Percentiles rank a stretch among this genome's conserved stretches.
Evolutionary conservation across 2,329 filamentous ascomycete species (phyloP).

Genomic region (Arthrobotrys entomopaga): DNA sequence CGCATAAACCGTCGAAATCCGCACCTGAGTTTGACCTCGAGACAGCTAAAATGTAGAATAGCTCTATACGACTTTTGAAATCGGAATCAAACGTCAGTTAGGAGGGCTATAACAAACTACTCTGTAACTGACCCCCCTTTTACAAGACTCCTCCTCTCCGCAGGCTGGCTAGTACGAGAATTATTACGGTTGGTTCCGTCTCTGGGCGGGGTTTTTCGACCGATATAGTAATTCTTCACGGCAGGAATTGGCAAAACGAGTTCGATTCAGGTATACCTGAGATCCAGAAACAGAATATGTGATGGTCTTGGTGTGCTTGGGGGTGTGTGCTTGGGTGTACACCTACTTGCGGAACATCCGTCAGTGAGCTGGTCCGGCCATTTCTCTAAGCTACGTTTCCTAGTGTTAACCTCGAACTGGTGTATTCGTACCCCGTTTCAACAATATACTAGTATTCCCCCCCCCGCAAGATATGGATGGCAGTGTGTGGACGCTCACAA

Average conservation of each 20-base stretch:
- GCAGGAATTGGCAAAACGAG: slow-evolving; percentile 4
- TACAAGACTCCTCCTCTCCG: not conserved
- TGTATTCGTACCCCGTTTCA: not conserved
- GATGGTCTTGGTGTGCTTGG: too few relatives aligned
- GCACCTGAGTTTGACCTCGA: slow-evolving; percentile 28
- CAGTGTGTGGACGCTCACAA: too few relatives aligned
- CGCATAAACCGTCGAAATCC: slow-evolving; percentile 27
- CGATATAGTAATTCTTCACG: not conserved
- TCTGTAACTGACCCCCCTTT: slow-evolving; percentile 1
- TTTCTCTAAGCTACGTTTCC: not conserved
- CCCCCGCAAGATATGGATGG: not conserved
- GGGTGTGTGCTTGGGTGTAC: not conserved
- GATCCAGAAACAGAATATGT: not conserved
- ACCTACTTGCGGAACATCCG: not conserved
- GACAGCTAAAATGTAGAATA: slow-evolving; percentile 19
- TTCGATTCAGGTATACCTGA: not conserved
- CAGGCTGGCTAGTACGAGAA: too few relatives aligned
- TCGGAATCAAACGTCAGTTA: too few relatives aligned
- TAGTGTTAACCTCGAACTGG: not conserved
- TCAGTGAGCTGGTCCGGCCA: not conserved
- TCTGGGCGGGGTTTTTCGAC: too few relatives aligned
- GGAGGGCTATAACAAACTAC: not conserved
- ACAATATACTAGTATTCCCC: not conserved
- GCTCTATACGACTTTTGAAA: too few relatives aligned
- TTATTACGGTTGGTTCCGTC: not conserved